Evolutionary conservation across 2,329 filamentous ascomycete species (phyloP).

Genomic region (Lasiodiplodia citricola): DNA sequence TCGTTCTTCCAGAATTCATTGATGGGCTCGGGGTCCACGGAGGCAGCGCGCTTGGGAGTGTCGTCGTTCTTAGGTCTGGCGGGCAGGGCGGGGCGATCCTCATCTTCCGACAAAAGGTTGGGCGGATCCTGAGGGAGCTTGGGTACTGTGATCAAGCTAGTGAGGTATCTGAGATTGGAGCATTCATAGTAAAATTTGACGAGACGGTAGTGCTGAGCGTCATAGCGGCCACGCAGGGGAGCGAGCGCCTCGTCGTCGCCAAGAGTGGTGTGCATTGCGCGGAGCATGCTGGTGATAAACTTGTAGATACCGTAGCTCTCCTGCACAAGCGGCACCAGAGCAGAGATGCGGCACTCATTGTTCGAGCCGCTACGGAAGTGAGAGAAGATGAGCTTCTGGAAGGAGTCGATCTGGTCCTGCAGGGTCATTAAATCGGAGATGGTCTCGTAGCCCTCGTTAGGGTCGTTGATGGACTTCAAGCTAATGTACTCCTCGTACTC

Average conservation of each 20-base stretch:
- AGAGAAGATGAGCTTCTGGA: slow-evolving; percentile 98
- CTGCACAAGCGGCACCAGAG: slow-evolving; percentile 89
- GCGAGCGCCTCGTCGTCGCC: slow-evolving; percentile 92
- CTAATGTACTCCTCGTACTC: slow-evolving; percentile 99
- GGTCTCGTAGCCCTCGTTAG: slow-evolving; percentile 95
- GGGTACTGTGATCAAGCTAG: slow-evolving; percentile 92
- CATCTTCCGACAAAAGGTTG: slow-evolving; percentile 81
- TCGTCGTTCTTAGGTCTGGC: slow-evolving; percentile 73
- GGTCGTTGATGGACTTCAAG: slow-evolving; percentile 96
- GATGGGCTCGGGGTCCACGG: slow-evolving; percentile 88
- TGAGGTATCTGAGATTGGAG: slow-evolving; percentile 95
- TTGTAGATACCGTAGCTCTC: slow-evolving; percentile 99
- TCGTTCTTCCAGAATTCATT: slow-evolving; percentile 98
- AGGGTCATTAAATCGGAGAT: slow-evolving; percentile 96
- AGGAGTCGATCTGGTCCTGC: slow-evolving; percentile 97
- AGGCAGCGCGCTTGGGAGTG: slow-evolving; percentile 57
- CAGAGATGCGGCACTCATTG: slow-evolving; percentile 96
- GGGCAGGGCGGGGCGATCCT: slow-evolving; percentile 79
- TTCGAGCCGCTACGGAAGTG: slow-evolving; percentile 91
- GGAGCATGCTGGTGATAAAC: slow-evolving; percentile 98
- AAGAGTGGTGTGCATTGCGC: slow-evolving; percentile 94
- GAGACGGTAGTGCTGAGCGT: slow-evolving; percentile 94
- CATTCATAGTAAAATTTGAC: slow-evolving; percentile 99
- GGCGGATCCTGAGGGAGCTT: slow-evolving; percentile 95
- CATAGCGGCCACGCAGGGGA: slow-evolving; percentile 85